A percentile compares a stretch with the other conserved stretches of the same genome.
phyloP scores from a whole-genome alignment of 2,329 filamentous ascomycete species.

The Endothia cerciana region DNA sequence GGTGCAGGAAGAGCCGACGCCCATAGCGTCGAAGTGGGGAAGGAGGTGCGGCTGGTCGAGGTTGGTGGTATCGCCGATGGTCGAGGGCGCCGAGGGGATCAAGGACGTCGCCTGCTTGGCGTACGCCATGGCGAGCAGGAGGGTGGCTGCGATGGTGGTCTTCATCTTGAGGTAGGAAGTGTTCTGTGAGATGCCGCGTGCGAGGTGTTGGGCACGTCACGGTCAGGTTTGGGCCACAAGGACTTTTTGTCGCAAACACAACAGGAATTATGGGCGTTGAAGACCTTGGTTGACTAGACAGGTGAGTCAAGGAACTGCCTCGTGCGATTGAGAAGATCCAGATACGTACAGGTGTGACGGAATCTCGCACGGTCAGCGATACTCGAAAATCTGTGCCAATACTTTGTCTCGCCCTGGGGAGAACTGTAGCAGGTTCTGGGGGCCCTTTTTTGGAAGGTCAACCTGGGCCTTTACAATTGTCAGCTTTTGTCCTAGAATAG shows the following conservation, averaged over 20 bases:
- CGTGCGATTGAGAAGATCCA: neutral
- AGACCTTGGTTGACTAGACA: neutral
- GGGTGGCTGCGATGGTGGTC: neutral
- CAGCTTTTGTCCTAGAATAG: neutral
- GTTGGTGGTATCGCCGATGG: neutral
- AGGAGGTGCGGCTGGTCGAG: neutral
- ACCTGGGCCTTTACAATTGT: neutral
- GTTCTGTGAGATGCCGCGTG: neutral
- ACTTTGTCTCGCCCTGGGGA: neutral
- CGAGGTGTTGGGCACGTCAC: neutral
- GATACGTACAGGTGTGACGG: slow-evolving; percentile 12
- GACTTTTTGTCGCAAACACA: neutral
- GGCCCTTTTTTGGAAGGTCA: too few species aligned
- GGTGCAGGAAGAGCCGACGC: slow-evolving; percentile 45
- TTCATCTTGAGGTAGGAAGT: neutral
- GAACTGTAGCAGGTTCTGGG: neutral
- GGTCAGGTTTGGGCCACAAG: neutral
- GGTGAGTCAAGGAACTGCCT: neutral
- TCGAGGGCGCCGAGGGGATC: neutral
- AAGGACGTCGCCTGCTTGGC: neutral
- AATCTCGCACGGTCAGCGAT: neutral
- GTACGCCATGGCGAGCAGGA: neutral
- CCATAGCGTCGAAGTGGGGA: slow-evolving; percentile 33
- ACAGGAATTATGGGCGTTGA: neutral
- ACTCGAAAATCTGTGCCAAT: neutral